Percentiles rank a stretch among this genome's conserved stretches.
Evolutionary conservation across 2,329 filamentous ascomycete genomes (phyloP).

Genomic region (Colletotrichum cordylinicola): DNA sequence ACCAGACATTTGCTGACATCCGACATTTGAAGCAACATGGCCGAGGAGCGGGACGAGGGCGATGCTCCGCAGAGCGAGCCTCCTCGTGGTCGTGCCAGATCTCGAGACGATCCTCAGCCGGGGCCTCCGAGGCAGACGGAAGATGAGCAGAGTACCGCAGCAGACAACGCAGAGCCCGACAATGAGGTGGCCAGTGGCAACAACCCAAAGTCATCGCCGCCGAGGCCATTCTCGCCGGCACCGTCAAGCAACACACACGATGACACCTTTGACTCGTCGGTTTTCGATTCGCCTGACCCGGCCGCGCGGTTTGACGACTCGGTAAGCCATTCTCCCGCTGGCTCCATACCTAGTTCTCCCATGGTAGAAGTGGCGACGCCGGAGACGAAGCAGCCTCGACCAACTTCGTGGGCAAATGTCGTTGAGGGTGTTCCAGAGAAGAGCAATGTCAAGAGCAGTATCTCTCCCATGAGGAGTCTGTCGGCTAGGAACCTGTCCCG

Average conservation of each 20-base stretch:
- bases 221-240: background rate
- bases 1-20: background rate
- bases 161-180: background rate
- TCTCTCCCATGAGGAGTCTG: background rate
- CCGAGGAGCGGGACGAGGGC: background rate
- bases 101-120: background rate
- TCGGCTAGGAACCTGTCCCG: background rate
- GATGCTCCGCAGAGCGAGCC: background rate
- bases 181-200: background rate
- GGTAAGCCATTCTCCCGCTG: background rate
- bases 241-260: background rate
- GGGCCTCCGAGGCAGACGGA: background rate
- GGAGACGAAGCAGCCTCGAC: background rate
- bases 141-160: background rate
- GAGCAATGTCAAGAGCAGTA: background rate
- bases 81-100: background rate
- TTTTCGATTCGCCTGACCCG: background rate
- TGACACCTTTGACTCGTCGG: background rate
- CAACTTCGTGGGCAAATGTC: background rate
- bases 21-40: background rate
- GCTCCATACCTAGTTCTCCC: background rate
- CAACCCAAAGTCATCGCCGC: background rate
- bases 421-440: background rate
- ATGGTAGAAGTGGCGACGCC: background rate
- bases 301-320: background rate